These are phyloP conservation scores for Teratosphaeria pseudoeucalypti DNA, from an alignment of 2,329 filamentous ascomycete genomes.

Conservation along the genomic window DNA sequence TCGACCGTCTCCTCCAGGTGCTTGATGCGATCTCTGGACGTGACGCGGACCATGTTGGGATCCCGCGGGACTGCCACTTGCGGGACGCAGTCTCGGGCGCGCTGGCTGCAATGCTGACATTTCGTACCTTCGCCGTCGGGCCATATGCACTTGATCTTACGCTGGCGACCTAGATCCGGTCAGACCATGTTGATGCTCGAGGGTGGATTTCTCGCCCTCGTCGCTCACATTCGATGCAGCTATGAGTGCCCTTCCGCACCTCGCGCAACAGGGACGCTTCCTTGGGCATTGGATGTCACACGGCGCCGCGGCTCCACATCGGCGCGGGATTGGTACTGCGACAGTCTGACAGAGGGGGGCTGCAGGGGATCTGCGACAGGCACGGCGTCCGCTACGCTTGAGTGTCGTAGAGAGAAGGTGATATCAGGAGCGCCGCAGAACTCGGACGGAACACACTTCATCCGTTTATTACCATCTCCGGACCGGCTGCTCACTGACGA, in stretches of 20 bases:
- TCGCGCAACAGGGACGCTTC: background rate
- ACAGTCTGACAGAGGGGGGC: background rate
- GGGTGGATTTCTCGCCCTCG: background rate
- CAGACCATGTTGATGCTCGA: background rate
- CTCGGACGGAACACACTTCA: background rate
- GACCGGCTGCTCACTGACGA: background rate
- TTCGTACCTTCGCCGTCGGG: background rate
- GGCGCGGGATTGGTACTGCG: background rate
- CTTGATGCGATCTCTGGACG: background rate
- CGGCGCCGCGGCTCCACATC: background rate
- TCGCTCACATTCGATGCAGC: background rate
- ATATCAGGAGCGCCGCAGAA: background rate
- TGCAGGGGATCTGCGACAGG: background rate
- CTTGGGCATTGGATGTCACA: background rate
- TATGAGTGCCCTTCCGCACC: background rate
- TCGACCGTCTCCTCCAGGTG: background rate
- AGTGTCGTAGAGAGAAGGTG: background rate
- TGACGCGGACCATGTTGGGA: background rate
- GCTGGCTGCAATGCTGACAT: background rate
- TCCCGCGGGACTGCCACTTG: background rate
- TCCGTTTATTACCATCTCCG: background rate
- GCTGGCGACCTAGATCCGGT: background rate
- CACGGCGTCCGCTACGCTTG: background rate
- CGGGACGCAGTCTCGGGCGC: background rate
- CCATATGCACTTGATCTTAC: slow-evolving; percentile 1